A percentile compares a stretch with the other conserved stretches of the same genome.
These are phyloP conservation scores for Athelia sp. DNA, from an alignment of 1,284 basidiomycete genomes.

Conservation along the genomic window DNA sequence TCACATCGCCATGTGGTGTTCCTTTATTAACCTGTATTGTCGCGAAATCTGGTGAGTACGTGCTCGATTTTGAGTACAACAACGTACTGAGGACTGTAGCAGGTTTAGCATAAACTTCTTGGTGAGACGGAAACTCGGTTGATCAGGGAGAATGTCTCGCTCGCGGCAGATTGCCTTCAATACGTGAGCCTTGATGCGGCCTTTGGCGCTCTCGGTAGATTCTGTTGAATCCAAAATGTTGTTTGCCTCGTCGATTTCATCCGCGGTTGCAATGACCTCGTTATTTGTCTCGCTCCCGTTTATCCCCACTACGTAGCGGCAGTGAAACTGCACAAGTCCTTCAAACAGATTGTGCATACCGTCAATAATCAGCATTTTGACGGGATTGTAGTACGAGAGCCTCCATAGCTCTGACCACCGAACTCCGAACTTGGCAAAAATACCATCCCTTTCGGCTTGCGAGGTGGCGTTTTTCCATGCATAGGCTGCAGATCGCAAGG, in stretches of 20 bases:
- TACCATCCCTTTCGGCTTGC: slow-evolving; percentile 10
- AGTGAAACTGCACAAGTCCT: slow-evolving; percentile 11
- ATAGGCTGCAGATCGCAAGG: slow-evolving; percentile 13
- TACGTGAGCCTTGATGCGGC: not conserved
- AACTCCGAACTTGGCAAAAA: slow-evolving; percentile 23
- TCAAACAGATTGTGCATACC: slow-evolving; percentile 26
- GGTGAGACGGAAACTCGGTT: not conserved
- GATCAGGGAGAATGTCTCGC: not conserved
- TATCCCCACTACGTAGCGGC: slow-evolving; percentile 10
- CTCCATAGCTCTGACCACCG: slow-evolving; percentile 30
- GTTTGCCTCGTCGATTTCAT: not conserved
- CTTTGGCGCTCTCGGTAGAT: not conserved
- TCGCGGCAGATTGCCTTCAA: not conserved
- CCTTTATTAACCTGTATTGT: not conserved
- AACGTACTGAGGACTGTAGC: not conserved
- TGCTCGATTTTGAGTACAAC: not conserved
- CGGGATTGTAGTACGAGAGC: slow-evolving; percentile 34
- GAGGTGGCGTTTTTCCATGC: slow-evolving; percentile 22
- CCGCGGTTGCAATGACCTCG: not conserved
- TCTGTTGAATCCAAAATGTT: not conserved
- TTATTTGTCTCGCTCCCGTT: not conserved
- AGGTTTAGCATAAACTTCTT: not conserved
- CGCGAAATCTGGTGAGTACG: not conserved
- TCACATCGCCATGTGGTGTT: not conserved
- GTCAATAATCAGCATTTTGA: slow-evolving; percentile 27